These are phyloP conservation scores for Metschnikowia henanensis DNA, from an alignment of 805 yeast genomes.

Conservation along the genomic window DNA sequence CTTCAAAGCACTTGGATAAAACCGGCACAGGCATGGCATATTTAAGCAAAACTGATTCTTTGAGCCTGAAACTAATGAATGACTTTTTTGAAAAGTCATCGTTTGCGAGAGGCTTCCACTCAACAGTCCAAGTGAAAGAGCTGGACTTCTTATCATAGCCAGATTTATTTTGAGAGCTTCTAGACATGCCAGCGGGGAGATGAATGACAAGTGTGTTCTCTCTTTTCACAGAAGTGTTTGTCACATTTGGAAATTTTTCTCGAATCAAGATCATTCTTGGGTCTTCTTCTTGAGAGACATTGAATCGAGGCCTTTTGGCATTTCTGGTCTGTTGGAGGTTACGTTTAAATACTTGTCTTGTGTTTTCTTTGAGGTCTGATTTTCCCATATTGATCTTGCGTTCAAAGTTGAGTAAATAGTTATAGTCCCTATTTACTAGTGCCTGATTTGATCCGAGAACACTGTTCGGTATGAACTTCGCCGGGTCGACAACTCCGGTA, in stretches of 20 bases:
- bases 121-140: constrained; percentile 76
- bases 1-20: constrained; percentile 19
- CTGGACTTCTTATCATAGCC: constrained; percentile 65
- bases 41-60: constrained; percentile 34
- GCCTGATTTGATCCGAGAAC: constrained; percentile 39
- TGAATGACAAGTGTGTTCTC: constrained; percentile 67
- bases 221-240: constrained; percentile 37
- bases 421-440: constrained; percentile 80
- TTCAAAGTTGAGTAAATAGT: constrained; percentile 61
- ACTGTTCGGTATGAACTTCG: constrained; percentile 52
- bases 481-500: constrained; percentile 62
- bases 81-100: constrained; percentile 26
- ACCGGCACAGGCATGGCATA: constrained; percentile 45
- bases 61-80: constrained; percentile 45
- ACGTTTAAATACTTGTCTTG: constrained; percentile 44
- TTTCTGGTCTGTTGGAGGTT: constrained; percentile 14
- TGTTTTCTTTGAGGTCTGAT: constrained; percentile 43
- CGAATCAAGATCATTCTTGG: constrained; percentile 24
- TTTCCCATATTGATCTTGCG: constrained; percentile 61
- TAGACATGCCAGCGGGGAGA: constrained; percentile 73
- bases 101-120: constrained; percentile 54
- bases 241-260: constrained; percentile 25
- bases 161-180: constrained; percentile 62
- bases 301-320: constrained; percentile 13
- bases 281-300: constrained; percentile 19